These are phyloP conservation scores for Leersia perrieri DNA, from an alignment of 176 grass and related monocot genomes.

Conservation along the genomic window DNA sequence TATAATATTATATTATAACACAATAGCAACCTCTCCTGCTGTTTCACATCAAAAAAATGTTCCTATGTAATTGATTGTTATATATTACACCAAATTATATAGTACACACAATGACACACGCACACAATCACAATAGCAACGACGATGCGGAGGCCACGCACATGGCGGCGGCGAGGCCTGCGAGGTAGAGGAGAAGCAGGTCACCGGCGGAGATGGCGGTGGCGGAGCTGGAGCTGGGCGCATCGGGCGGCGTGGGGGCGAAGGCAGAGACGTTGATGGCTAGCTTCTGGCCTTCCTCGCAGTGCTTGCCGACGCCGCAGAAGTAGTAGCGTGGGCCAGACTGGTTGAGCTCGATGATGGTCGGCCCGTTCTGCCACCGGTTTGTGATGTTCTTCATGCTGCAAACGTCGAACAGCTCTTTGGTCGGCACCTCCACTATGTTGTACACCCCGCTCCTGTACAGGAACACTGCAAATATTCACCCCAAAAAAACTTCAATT, in stretches of 20 bases:
- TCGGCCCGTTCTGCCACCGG: constrained; percentile 54
- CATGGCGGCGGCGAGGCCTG: background rate
- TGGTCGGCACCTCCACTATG: constrained; percentile 70
- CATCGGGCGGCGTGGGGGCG: constrained; percentile 10
- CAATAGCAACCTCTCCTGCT: no score
- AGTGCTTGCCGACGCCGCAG: constrained; percentile 78
- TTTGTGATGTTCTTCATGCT: constrained; percentile 54
- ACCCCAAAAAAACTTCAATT: background rate
- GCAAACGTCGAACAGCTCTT: constrained; percentile 59
- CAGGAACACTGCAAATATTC: constrained; percentile 61
- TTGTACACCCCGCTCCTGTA: constrained; percentile 69
- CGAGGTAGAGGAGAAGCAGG: background rate
- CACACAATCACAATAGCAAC: constrained; percentile 3
- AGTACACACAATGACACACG: background rate
- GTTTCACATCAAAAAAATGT: no score
- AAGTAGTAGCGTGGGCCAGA: constrained; percentile 64
- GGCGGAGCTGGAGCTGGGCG: background rate
- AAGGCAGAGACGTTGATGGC: constrained; percentile 52
- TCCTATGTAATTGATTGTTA: no score
- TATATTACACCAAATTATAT: no score
- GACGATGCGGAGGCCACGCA: background rate
- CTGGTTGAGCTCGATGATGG: constrained; percentile 64
- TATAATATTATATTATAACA: no score
- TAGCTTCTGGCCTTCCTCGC: constrained; percentile 75
- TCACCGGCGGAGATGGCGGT: background rate